A percentile compares a stretch with the other conserved stretches of the same genome.
phyloP scores from a whole-genome alignment of 2,329 filamentous ascomycete genomes.

The Endothia cerciana region DNA sequence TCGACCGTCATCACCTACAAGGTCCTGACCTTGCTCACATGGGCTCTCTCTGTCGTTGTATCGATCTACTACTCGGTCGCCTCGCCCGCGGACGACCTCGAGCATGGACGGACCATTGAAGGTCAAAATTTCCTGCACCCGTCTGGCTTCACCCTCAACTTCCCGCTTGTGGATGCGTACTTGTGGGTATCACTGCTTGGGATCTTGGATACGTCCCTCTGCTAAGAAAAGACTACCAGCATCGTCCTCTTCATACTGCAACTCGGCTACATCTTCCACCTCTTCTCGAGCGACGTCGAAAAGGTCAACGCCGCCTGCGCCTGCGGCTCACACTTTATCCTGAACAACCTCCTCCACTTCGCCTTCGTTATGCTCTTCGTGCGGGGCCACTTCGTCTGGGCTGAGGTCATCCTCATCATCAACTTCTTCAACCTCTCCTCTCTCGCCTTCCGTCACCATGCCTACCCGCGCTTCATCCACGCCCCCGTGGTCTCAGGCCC shows the following conservation, averaged over 20 bases:
- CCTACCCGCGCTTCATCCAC: conserved; percentile 75
- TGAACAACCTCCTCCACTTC: conserved; percentile 83
- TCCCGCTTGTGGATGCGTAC: conserved; percentile 69
- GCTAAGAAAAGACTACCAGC: conserved; percentile 47
- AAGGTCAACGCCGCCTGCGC: conserved; percentile 72
- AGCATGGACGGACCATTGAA: conserved; percentile 70
- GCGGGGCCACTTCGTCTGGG: conserved; percentile 72
- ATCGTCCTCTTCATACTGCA: conserved; percentile 76
- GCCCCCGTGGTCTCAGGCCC: conserved; percentile 75
- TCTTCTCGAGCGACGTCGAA: conserved; percentile 70
- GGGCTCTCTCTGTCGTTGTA: conserved; percentile 72
- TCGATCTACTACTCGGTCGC: conserved; percentile 76
- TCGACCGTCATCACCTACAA: conserved; percentile 73
- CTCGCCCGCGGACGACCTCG: conserved; percentile 64
- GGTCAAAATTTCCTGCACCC: conserved; percentile 68
- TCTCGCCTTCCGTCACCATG: conserved; percentile 80
- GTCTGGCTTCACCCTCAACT: conserved; percentile 78
- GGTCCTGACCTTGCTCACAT: conserved; percentile 72
- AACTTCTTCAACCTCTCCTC: conserved; percentile 82
- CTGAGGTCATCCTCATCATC: conserved; percentile 74
- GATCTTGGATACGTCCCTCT: neutral
- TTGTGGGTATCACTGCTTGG: conserved; percentile 57
- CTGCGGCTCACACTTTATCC: conserved; percentile 82
- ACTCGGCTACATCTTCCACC: conserved; percentile 72
- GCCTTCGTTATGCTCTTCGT: conserved; percentile 85